Evolutionary conservation across 345 rosid genomes (phyloP).

Genomic region (Eutrema yunnanense): DNA sequence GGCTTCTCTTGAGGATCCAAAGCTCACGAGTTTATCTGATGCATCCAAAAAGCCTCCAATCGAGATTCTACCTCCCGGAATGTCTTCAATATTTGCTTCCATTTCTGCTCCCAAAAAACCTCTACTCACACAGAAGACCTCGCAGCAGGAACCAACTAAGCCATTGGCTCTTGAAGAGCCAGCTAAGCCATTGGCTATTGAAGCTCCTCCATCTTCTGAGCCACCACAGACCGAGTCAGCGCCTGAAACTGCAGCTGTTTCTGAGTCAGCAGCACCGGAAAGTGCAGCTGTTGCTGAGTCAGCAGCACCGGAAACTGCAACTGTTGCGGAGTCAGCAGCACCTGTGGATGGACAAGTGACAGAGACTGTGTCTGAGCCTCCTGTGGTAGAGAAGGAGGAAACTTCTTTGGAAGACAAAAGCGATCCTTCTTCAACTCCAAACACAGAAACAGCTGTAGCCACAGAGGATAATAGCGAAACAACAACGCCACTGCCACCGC

Average conservation of each 20-base stretch:
- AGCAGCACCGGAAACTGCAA: constrained; percentile 22
- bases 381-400: constrained; percentile 34
- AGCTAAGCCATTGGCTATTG: constrained; percentile 38
- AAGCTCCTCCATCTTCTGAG: constrained; percentile 44
- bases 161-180: constrained; percentile 36
- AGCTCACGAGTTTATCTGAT: constrained; percentile 81
- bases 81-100: constrained; percentile 78
- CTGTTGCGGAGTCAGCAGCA: background rate
- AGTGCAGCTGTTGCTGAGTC: constrained; percentile 18
- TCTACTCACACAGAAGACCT: constrained; percentile 32
- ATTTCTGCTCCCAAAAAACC: constrained; percentile 70
- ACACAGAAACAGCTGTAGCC: constrained; percentile 21
- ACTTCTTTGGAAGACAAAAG: constrained; percentile 37
- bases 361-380: constrained; percentile 28
- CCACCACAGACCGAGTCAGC: constrained; percentile 26
- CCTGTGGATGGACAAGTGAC: constrained; percentile 23
- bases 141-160: constrained; percentile 57
- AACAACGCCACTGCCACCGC: background rate
- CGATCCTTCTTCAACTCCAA: constrained; percentile 26
- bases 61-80: constrained; percentile 91
- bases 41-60: constrained; percentile 78
- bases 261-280: constrained; percentile 26
- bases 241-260: constrained; percentile 10
- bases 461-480: constrained; percentile 6
- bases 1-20: constrained; percentile 86